phyloP scores from a whole-genome alignment of 2,329 filamentous ascomycete species.

The Geosmithia flava region DNA sequence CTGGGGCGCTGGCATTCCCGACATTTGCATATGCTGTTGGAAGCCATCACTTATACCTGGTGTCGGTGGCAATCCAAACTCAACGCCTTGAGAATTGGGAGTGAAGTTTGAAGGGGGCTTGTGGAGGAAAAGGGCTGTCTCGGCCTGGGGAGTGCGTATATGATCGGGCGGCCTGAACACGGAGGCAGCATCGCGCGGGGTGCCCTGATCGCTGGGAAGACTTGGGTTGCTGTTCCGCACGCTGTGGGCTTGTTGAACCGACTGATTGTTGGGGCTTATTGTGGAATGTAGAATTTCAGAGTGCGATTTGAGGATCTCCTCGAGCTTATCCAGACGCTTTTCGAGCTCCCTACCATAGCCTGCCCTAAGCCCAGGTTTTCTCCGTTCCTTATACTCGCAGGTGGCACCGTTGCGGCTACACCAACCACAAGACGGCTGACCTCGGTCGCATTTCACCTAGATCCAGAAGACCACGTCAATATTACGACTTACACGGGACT shows the following conservation, averaged over 20 bases:
- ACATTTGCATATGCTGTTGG: slow-evolving; percentile 27
- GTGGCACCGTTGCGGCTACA: slow-evolving; percentile 49
- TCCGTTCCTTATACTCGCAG: slow-evolving; percentile 58
- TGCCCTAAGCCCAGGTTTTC: slow-evolving; percentile 52
- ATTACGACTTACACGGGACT: too few species aligned
- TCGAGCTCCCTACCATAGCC: slow-evolving; percentile 64
- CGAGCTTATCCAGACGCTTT: slow-evolving; percentile 57
- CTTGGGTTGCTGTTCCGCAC: slow-evolving; percentile 37
- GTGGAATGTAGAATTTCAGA: slow-evolving; percentile 52
- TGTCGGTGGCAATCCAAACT: slow-evolving; percentile 35
- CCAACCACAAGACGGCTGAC: slow-evolving; percentile 60
- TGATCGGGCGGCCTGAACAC: slow-evolving; percentile 38
- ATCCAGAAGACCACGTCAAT: not conserved
- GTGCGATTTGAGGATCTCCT: slow-evolving; percentile 53
- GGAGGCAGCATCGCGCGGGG: slow-evolving; percentile 33
- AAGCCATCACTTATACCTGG: slow-evolving; percentile 37
- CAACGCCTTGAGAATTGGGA: slow-evolving; percentile 30
- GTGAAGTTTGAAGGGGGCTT: slow-evolving; percentile 41
- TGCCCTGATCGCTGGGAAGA: slow-evolving; percentile 42
- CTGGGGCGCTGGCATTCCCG: slow-evolving; percentile 24
- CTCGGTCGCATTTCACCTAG: slow-evolving; percentile 64
- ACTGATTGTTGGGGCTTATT: slow-evolving; percentile 18
- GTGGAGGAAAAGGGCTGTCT: slow-evolving; percentile 47
- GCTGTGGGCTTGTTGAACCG: slow-evolving; percentile 23
- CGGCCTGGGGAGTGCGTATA: slow-evolving; percentile 40